Base-by-base conservation (phyloP, 192 early-diverging fungal genomes). In the Umbelopsis vinacea region DNA sequence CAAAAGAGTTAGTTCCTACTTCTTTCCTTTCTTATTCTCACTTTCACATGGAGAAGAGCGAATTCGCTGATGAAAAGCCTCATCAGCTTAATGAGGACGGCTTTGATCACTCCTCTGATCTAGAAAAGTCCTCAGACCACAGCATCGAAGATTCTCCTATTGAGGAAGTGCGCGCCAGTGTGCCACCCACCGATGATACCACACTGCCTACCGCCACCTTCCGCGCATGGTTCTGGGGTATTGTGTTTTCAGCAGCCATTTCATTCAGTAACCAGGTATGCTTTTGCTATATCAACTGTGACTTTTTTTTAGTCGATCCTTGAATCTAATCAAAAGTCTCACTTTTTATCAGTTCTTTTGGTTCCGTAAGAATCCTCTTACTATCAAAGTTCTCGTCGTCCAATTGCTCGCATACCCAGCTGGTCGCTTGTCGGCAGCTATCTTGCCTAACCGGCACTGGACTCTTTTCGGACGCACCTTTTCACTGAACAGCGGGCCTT, bases 311-410 rank as follows among this genome's bases (percentile, higher is more conserved):
- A 50, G 40, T 43, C 6, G 40, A 43, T 40, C 11, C 40, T 43
- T 43, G 40, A 43, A 4, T 12, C 48, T 50, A 50, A 50, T 21
- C n/a, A 19, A 50, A n/a, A 17, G 5, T 15, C 7, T 23, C n/a
- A n/a, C n/a, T n/a, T n/a, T 52, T 38, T 83, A 23, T 70, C n/a
- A 73, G 79, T 90, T 94, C 77, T 92, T 93, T 76, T 92, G 92
- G 83, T 96, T 93, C 84, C 90, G 93, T 73, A 90, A 91, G 15
- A 96, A 95, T 77, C 86, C 90, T 2, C 85, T 94, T 52, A 82
- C 85, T 0, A 81, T 94, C 29, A 85, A 85, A 26, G 85, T 89
- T 26, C 84, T 89, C 75, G 84, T 95, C 19, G 94, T 91, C 3
- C 84, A 90, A 66, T 73, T 97, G 74, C 83, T 95, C 0, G 79